phyloP scores from a whole-genome alignment of 176 grass and related monocot genomes.

The Metroxylon sagu region DNA sequence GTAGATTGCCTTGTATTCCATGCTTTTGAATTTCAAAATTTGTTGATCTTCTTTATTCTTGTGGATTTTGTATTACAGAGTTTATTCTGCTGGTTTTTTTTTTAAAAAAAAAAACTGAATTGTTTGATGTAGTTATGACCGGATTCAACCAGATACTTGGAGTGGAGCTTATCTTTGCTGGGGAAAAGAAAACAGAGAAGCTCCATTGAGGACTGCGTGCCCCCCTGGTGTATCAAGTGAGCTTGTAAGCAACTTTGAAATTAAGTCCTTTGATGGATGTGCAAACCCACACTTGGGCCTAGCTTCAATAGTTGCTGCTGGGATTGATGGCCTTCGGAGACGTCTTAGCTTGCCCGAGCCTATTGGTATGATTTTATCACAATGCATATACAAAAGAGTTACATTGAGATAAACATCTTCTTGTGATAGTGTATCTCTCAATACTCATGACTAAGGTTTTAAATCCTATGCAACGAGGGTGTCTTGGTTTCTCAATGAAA shows the following conservation, averaged over 20 bases:
- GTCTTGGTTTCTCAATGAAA: no score
- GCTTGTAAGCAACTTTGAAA: constrained; percentile 91
- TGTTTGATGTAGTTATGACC: constrained; percentile 54
- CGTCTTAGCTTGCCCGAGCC: constrained; percentile 71
- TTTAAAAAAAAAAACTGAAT: not conserved
- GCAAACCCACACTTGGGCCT: constrained; percentile 88
- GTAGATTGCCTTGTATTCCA: no score
- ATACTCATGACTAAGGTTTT: no score
- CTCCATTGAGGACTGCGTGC: constrained; percentile 89
- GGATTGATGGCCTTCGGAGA: constrained; percentile 83
- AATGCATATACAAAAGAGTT: not conserved
- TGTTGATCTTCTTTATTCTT: no score
- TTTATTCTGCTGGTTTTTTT: not conserved
- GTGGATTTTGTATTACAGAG: not conserved
- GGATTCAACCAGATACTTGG: constrained; percentile 89
- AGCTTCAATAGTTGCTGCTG: constrained; percentile 57
- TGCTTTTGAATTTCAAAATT: no score
- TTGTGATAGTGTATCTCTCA: no score
- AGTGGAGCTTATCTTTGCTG: constrained; percentile 94
- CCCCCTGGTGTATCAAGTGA: constrained; percentile 74
- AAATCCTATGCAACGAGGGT: no score
- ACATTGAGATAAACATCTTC: no score
- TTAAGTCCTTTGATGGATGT: constrained; percentile 90
- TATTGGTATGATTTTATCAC: constrained; percentile 37
- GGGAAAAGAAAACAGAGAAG: constrained; percentile 97